Evolutionary conservation across 2,329 filamentous ascomycete species (phyloP).

Genomic region (Colletotrichum sp.): DNA sequence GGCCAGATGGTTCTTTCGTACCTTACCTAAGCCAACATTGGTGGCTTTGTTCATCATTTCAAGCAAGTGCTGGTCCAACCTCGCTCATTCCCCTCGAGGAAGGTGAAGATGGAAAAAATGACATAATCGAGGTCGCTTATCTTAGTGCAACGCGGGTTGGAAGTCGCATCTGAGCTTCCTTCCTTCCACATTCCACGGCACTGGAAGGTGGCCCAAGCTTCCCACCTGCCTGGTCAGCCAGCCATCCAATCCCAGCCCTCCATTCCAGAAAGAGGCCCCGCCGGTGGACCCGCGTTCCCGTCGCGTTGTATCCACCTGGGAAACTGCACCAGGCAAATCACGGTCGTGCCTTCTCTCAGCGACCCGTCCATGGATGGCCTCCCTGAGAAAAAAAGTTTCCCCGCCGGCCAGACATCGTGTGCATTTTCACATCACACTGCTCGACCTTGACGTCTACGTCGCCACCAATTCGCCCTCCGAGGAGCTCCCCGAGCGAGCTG

Average conservation of each 20-base stretch:
- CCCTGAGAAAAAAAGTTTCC: background rate
- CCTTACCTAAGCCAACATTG: background rate
- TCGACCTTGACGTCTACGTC: background rate
- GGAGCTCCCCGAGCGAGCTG: background rate
- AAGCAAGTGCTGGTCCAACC: background rate
- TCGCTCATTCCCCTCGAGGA: background rate
- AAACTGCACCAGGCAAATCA: background rate
- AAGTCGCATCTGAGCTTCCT: background rate
- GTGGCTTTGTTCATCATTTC: background rate
- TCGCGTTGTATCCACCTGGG: background rate
- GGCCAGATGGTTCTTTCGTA: background rate
- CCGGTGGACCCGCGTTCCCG: background rate
- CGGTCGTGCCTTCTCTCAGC: background rate
- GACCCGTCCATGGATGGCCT: background rate
- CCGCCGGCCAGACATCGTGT: background rate
- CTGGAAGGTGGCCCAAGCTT: background rate
- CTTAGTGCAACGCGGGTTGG: background rate
- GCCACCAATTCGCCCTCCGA: background rate
- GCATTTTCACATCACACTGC: background rate
- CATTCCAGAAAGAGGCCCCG: background rate
- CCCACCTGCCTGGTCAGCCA: background rate
- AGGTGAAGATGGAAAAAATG: background rate
- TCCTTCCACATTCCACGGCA: background rate
- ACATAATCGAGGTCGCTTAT: background rate
- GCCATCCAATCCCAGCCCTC: background rate